These are phyloP conservation scores for Fonsecaea monophora DNA, from an alignment of 2,329 filamentous ascomycete genomes.

Conservation along the genomic window DNA sequence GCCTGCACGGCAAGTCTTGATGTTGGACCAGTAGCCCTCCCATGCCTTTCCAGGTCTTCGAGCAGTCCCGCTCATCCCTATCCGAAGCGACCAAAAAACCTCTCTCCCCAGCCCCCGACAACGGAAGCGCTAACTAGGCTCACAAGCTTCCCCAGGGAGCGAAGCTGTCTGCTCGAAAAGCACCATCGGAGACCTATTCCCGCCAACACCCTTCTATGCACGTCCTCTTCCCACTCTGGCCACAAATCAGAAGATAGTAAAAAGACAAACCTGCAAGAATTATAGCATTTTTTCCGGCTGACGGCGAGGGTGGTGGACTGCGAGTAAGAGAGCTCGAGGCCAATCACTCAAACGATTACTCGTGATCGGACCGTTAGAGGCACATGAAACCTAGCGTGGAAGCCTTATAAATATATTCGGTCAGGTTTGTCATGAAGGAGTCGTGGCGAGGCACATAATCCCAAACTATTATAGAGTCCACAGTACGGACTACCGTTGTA, in stretches of 20 bases:
- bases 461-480: conserved; percentile 5
- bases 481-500: neutral
- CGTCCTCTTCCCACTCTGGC: neutral
- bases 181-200: neutral
- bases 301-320: neutral
- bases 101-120: neutral
- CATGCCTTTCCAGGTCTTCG: neutral
- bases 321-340: neutral
- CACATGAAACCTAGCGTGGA: conserved; percentile 14
- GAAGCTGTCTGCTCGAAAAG: neutral
- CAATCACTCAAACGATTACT: neutral
- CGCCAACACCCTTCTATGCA: neutral
- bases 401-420: neutral
- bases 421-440: neutral
- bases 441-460: conserved; percentile 3
- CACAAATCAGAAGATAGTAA: neutral
- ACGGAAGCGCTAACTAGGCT: conserved; percentile 3
- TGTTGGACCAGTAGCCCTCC: neutral
- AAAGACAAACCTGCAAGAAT: neutral
- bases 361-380: neutral
- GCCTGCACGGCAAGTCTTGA: neutral
- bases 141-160: neutral
- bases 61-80: neutral
- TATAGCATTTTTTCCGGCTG: neutral
- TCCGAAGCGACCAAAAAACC: neutral